phyloP scores from a whole-genome alignment of 1,139 yeast species.

The Blastobotrys ciferrii region DNA sequence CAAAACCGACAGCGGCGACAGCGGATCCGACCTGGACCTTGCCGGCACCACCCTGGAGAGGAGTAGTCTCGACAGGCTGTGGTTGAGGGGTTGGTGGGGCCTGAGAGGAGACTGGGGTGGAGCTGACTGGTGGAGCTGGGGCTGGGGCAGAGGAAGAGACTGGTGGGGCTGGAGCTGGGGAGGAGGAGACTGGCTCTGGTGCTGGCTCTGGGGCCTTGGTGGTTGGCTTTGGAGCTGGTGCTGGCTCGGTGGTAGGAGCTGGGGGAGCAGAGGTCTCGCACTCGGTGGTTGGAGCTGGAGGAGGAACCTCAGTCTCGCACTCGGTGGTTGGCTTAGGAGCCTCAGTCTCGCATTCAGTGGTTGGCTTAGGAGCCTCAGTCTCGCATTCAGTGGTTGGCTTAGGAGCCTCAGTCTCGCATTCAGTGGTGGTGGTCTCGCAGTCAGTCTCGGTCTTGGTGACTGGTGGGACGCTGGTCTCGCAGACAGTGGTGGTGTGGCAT shows the following conservation, averaged over 20 bases:
- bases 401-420: slow-evolving; percentile 1
- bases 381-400: background rate
- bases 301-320: slow-evolving; percentile 6
- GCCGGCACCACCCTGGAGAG: slow-evolving; percentile 5
- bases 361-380: background rate
- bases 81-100: slow-evolving; percentile 6
- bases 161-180: slow-evolving; percentile 10
- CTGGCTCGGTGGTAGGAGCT: slow-evolving; percentile 6
- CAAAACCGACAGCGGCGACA: slow-evolving; percentile 6
- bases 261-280: too few species aligned
- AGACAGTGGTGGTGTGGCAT: background rate
- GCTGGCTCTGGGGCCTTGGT: background rate
- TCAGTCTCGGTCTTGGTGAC: background rate
- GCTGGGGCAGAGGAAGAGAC: slow-evolving; percentile 1
- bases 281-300: slow-evolving; percentile 13
- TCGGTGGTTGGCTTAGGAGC: slow-evolving; percentile 6
- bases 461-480: background rate
- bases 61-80: slow-evolving; percentile 3
- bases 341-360: background rate
- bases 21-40: slow-evolving; percentile 7
- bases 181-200: slow-evolving; percentile 26
- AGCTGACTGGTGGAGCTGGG: background rate
- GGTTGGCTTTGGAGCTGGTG: slow-evolving; percentile 16
- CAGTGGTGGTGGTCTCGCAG: background rate
- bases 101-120: background rate